Percentiles rank a stretch among this genome's conserved stretches.
These are phyloP conservation scores for Daldinia eschscholtzii DNA, from an alignment of 2,329 filamentous ascomycete genomes.

Conservation along the genomic window DNA sequence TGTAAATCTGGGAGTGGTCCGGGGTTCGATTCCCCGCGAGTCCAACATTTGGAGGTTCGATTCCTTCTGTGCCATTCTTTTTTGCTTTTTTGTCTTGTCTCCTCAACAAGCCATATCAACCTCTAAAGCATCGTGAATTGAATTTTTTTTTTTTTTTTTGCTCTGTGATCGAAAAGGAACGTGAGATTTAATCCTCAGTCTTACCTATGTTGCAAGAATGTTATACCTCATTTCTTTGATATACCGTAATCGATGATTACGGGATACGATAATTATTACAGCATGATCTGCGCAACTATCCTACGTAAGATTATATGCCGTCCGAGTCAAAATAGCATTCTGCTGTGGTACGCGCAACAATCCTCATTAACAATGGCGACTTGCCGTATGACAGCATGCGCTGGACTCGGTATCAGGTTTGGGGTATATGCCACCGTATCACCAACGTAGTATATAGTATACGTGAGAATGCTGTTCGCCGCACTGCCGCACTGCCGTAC, in stretches of 20 bases:
- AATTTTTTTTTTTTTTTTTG: not conserved
- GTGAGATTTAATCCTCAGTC: not conserved
- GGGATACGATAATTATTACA: not conserved
- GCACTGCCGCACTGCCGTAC: slow-evolving; percentile 9
- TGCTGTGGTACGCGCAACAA: not conserved
- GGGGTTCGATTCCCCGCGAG: slow-evolving; percentile 63
- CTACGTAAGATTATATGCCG: not conserved
- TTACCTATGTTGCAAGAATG: not conserved
- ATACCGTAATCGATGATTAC: not conserved
- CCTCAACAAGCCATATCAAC: not conserved
- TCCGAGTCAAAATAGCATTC: not conserved
- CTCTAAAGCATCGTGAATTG: not conserved
- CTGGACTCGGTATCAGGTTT: slow-evolving; percentile 20
- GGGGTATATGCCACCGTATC: slow-evolving; percentile 3
- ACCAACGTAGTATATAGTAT: not conserved
- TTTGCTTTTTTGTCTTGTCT: slow-evolving; percentile 11
- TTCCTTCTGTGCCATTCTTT: slow-evolving; percentile 42
- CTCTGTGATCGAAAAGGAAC: not conserved
- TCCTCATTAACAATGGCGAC: slow-evolving; percentile 6
- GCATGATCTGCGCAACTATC: not conserved
- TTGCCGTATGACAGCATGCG: slow-evolving; percentile 13
- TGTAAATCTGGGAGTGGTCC: slow-evolving; percentile 57
- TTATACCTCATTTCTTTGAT: not conserved
- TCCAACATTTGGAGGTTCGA: slow-evolving; percentile 52
- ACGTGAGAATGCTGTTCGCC: slow-evolving; percentile 9